phyloP scores from a whole-genome alignment of 1,284 basidiomycete genomes.

The Cryptococcus sp. region DNA sequence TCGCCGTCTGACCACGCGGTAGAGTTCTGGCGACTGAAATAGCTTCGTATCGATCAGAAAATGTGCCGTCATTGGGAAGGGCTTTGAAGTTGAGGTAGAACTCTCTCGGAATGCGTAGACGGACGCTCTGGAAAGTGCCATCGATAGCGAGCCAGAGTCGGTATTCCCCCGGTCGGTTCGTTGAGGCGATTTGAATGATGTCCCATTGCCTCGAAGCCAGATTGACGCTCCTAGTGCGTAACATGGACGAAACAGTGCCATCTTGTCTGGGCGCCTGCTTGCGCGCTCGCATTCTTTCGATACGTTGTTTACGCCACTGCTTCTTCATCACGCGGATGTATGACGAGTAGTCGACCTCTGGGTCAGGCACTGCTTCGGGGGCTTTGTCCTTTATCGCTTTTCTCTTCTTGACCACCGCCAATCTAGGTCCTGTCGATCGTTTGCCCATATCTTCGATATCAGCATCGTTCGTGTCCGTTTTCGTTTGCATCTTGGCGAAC shows the following conservation, averaged over 20 bases:
- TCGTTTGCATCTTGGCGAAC: conserved; percentile 64
- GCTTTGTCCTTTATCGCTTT: conserved; percentile 53
- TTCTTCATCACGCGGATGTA: conserved; percentile 81
- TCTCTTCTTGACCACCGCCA: conserved; percentile 63
- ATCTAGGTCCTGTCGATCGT: conserved; percentile 46
- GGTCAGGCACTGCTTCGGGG: conserved; percentile 59
- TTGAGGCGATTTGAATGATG: conserved; percentile 83
- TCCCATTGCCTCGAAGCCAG: conserved; percentile 83
- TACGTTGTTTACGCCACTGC: conserved; percentile 71
- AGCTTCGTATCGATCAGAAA: conserved; percentile 68
- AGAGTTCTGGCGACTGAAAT: conserved; percentile 76
- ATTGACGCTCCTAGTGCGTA: conserved; percentile 66
- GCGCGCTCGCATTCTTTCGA: conserved; percentile 51
- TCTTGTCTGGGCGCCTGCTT: conserved; percentile 55
- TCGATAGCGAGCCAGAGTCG: conserved; percentile 87
- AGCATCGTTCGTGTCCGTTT: conserved; percentile 18
- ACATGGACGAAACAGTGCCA: conserved; percentile 68
- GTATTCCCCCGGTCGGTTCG: conserved; percentile 77
- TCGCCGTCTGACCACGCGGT: conserved; percentile 74
- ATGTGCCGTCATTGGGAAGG: conserved; percentile 63
- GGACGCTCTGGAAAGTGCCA: conserved; percentile 72
- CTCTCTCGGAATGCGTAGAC: conserved; percentile 81
- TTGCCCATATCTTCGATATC: conserved; percentile 68
- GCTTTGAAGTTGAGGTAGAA: conserved; percentile 90
- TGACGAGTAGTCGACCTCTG: conserved; percentile 66